phyloP scores from a whole-genome alignment of 352 stramenopile species.

The Globisporangium radiosum region DNA sequence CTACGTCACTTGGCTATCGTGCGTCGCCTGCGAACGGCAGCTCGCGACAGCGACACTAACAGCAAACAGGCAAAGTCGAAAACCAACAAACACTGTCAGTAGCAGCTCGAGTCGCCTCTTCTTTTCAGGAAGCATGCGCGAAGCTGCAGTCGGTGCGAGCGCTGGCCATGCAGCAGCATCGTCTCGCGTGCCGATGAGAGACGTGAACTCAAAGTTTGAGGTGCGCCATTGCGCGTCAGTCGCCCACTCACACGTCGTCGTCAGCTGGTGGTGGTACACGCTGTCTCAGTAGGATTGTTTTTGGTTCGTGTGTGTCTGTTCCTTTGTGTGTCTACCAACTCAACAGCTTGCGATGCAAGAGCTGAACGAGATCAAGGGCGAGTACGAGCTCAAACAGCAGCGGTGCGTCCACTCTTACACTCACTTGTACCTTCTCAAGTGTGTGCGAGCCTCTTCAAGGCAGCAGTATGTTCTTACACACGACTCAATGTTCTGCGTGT shows the following conservation, averaged over 20 bases:
- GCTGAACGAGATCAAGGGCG: conserved; percentile 36
- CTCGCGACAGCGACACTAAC: too few relatives aligned
- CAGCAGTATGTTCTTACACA: background rate
- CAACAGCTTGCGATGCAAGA: conserved; percentile 27
- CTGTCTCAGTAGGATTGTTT: background rate
- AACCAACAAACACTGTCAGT: background rate
- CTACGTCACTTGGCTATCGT: too few relatives aligned
- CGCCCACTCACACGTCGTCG: background rate
- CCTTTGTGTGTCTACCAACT: background rate
- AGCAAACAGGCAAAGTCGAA: background rate
- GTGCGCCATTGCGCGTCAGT: conserved; percentile 7
- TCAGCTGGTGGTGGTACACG: too few relatives aligned
- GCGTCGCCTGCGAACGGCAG: too few relatives aligned
- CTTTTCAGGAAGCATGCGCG: conserved; percentile 2
- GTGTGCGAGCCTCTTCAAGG: background rate
- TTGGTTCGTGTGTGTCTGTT: background rate
- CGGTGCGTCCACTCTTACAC: conserved; percentile 11
- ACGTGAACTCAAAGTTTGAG: conserved; percentile 48
- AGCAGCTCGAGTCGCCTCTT: conserved; percentile 5
- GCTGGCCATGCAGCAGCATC: background rate
- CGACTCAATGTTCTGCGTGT: background rate
- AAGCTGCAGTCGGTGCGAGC: background rate
- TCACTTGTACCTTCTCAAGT: background rate
- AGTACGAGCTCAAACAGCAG: conserved; percentile 29
- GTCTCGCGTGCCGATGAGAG: background rate